These are phyloP conservation scores for Cardamine chenopodiifolia DNA, from an alignment of 345 rosid genomes.

Conservation along the genomic window DNA sequence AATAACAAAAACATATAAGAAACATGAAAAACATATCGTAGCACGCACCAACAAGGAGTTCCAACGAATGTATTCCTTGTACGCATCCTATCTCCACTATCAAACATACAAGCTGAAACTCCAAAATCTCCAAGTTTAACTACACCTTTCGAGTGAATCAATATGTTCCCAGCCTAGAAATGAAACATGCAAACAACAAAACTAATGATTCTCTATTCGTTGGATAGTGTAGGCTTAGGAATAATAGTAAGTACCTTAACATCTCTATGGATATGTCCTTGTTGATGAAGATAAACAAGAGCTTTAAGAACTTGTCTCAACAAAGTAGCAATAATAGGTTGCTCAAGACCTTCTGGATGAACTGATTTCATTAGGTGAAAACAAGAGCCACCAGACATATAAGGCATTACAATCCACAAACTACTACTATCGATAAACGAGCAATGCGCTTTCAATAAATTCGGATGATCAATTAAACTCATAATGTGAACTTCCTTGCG, in stretches of 20 bases:
- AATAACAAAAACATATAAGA: neutral
- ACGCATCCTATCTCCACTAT: slow-evolving; percentile 81
- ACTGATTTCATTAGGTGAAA: slow-evolving; percentile 74
- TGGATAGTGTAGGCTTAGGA: no score
- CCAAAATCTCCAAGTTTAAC: slow-evolving; percentile 89
- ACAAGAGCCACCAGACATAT: slow-evolving; percentile 88
- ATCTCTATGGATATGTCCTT: slow-evolving; percentile 93
- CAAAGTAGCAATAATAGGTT: slow-evolving; percentile 76
- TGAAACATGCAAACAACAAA: neutral
- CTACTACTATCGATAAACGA: slow-evolving; percentile 62
- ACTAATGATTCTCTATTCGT: no score
- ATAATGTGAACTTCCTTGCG: slow-evolving; percentile 81
- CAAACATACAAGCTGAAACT: slow-evolving; percentile 95
- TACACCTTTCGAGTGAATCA: slow-evolving; percentile 64
- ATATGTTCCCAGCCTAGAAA: slow-evolving; percentile 77
- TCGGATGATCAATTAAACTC: slow-evolving; percentile 74
- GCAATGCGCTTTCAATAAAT: slow-evolving; percentile 69
- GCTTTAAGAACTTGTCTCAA: slow-evolving; percentile 77
- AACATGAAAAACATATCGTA: neutral
- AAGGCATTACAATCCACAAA: slow-evolving; percentile 96
- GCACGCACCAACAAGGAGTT: slow-evolving; percentile 78
- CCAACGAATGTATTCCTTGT: slow-evolving; percentile 87
- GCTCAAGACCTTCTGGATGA: slow-evolving; percentile 82
- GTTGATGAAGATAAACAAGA: slow-evolving; percentile 79
- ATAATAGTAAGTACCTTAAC: slow-evolving; percentile 48